Evolutionary conservation across 441 rosid species (phyloP), one percentile per base, ranked within the genome.

Genomic region (Adansonia madagascariensis): DNA sequence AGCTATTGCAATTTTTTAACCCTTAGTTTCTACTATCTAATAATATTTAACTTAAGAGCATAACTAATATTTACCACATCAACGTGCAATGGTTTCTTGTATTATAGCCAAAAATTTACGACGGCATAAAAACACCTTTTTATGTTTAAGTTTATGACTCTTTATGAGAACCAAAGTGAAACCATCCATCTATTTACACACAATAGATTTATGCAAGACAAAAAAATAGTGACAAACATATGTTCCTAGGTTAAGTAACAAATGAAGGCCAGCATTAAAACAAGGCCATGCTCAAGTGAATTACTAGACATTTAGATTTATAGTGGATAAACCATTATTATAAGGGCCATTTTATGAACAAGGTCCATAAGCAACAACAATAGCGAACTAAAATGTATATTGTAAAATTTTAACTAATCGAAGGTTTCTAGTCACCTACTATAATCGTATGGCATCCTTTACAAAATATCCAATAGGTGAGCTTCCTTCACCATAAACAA

Each of bases 401-500:
- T 31, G 46, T 9, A 31, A 43, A 27, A 63, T 9, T 62, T 60
- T 15, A 78, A 84, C 96, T 87, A 77, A 94, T 98, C 97, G 86
- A 77, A 63, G 85, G 79, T 94, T 83, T 50, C 94, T 97, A 50
- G 91, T 86, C 52, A 83, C 90, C 64, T 72, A 83, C 61, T 84
- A 78, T 72, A 94, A 81, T 61, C 82, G 88, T 75, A 95, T 70
- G 75, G 66, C 60, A 76, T 95, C 98, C 84, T 68, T 88, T 11
- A 95, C 91, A 82, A 89, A 90, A 87, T 79, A 86, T 70, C 98
- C 99, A 78, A 86, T 68, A 53, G 98, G 92, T 31, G 92, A 81
- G 82, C 98, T 95, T 79, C 88, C 90, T 83, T 95, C 99, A 64
- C 99, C 98, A 78, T 95, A 95, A 56, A 83, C 82, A 41, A 95